Percentiles rank a stretch among this genome's conserved stretches.
Evolutionary conservation across 345 rosid species (phyloP).

Genomic region (Noccaea bulbosa): DNA sequence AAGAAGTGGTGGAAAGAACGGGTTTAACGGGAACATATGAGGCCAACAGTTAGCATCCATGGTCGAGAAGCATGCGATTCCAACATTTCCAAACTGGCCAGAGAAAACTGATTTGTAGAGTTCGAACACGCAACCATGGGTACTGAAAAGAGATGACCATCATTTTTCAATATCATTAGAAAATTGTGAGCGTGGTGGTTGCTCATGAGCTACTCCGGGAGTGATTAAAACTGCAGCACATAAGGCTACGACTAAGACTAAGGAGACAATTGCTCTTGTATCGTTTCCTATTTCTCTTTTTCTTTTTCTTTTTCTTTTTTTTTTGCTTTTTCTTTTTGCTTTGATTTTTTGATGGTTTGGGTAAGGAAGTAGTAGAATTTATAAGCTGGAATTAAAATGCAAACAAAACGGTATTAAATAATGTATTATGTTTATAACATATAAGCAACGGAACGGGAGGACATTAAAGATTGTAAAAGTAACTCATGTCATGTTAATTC

Average conservation of each 20-base stretch:
- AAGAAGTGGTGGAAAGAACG: slow-evolving; percentile 30
- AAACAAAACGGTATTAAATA: not conserved
- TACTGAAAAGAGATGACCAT: slow-evolving; percentile 38
- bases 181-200: slow-evolving; percentile 11
- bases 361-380: not conserved
- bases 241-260: slow-evolving; percentile 12
- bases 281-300: slow-evolving; percentile 16
- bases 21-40: slow-evolving; percentile 27
- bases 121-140: slow-evolving; percentile 26
- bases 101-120: slow-evolving; percentile 27
- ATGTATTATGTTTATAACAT: no score
- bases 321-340: not conserved
- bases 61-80: slow-evolving; percentile 30
- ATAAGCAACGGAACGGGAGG: not conserved
- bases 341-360: slow-evolving; percentile 32
- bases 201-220: slow-evolving; percentile 13
- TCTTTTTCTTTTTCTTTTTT: not conserved
- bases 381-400: not conserved
- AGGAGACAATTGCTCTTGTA: slow-evolving; percentile 12
- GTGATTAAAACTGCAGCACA: slow-evolving; percentile 7
- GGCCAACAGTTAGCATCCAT: slow-evolving; percentile 35
- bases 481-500: not conserved
- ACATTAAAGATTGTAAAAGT: not conserved
- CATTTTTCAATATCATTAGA: slow-evolving; percentile 23
- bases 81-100: slow-evolving; percentile 18